These are phyloP conservation scores for Myriosclerotinia duriaeana DNA, from an alignment of 2,329 filamentous ascomycete species.

Conservation along the genomic window DNA sequence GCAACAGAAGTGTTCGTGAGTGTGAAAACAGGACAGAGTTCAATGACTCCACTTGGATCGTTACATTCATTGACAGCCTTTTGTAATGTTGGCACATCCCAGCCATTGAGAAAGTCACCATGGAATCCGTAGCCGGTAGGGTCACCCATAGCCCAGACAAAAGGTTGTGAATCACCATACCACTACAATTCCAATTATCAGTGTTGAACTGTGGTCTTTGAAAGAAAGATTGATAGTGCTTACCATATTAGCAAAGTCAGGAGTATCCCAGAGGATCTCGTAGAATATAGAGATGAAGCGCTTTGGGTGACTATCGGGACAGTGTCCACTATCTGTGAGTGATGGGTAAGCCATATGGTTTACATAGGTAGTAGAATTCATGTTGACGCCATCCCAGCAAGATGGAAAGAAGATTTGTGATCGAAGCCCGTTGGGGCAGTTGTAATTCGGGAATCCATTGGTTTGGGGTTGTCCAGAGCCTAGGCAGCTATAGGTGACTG, in stretches of 20 bases:
- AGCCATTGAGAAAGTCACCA: conserved; percentile 59
- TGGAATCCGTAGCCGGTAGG: conserved; percentile 55
- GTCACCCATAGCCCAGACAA: conserved; percentile 54
- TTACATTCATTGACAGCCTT: conserved; percentile 51
- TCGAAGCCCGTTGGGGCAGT: conserved; percentile 53
- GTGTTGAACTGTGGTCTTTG: not conserved
- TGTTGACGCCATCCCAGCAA: conserved; percentile 61
- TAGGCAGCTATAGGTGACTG: conserved; percentile 58
- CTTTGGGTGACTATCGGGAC: conserved; percentile 52
- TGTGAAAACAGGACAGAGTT: conserved; percentile 45
- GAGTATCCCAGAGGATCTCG: conserved; percentile 57
- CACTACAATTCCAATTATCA: conserved; percentile 37
- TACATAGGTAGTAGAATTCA: conserved; percentile 55
- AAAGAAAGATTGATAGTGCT: not conserved
- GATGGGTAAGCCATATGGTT: conserved; percentile 56
- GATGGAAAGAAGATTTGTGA: conserved; percentile 58
- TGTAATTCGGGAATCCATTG: conserved; percentile 53
- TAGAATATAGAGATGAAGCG: conserved; percentile 60
- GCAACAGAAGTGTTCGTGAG: conserved; percentile 56
- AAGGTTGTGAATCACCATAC: conserved; percentile 48
- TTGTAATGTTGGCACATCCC: conserved; percentile 53
- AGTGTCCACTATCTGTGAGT: conserved; percentile 48
- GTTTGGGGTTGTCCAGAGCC: conserved; percentile 47
- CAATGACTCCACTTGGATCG: conserved; percentile 45
- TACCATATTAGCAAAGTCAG: conserved; percentile 48